Evolutionary conservation across 371 early-diverging fungal genomes (phyloP), one percentile per base, ranked within the genome.

Genomic region (Mortierella sp.): DNA sequence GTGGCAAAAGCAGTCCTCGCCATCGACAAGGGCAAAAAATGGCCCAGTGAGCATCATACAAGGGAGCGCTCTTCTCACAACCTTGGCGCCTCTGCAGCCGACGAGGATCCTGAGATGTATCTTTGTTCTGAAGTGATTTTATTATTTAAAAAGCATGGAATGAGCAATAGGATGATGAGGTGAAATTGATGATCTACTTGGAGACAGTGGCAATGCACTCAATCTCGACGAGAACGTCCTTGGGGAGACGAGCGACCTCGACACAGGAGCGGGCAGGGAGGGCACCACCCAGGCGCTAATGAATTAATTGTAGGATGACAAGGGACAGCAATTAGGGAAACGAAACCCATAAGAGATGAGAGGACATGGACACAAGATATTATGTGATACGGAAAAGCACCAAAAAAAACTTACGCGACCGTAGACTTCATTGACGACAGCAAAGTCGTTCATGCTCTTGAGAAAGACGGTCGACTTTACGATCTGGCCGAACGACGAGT

Each of bases 401-500:
- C 0, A 11, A 9, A 55, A 10, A 26, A 28, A 61, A 34, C 40
- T 77, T 88, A 93, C 92, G 82, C 93, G 89, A 69, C 89, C 92
- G 82, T 98, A 98, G 64, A 95, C 91, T 77, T 94, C 95, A 87
- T 98, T 98, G 93, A 98, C 95, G 19, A 90, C 90, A 16, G 87
- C 93, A 90, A 97, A 98, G 87, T 97, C 96, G 88, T 96, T 95
- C 94, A 96, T 96, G 80, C 93, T 74, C 78, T 96, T 95, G 69
- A 98, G 87, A 88, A 97, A 98, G 44, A 98, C 98, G 28, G 98
- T 98, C 34, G 97, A 97, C 91, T 98, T 98, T 89, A 97, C 93
- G 24, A 98, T 96, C 75, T 94, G 91, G 71, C 94, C 89, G 24
- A 98, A 88, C 61, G 91, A 89, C 72, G 96, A 94, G 70, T 94